Evolutionary conservation across 2,329 filamentous ascomycete genomes (phyloP), one percentile per base, ranked within the genome.

Genomic region (Sporothrix pallida): DNA sequence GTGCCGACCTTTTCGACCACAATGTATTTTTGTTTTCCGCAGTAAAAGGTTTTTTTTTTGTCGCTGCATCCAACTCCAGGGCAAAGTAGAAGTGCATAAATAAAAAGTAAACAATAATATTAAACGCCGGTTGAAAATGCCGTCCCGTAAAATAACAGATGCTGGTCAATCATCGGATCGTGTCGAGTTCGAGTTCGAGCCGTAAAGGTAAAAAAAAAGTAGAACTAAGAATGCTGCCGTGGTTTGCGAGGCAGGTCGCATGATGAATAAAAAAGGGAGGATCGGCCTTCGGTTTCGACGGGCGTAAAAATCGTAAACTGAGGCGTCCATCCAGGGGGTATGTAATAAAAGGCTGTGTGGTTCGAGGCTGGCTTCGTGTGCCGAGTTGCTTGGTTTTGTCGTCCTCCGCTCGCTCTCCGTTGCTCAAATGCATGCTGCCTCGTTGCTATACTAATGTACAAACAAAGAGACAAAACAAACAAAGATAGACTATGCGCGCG

Each of bases 111-210:
- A 2, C 20, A 44, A 50, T 48, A 17, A 52, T 17, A 50, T 5
- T 52, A n/a, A 71, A 70, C 72, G 72, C 72, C 72, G 46, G 37
- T 31, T 58, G 68, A 20, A 73, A 74, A 71, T 71, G 68, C 68
- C 37, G 44, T 65, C 26, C 52, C 65, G 46, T 52, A 37, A 68
- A 5, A 68, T n/a, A 23, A 68, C 23, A 26, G 42, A 67, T 26
- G n/a, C 52, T n/a, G 46, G 46, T 56, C 10, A 42, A 48, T 31
- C n/a, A 37, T 46, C 63, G 26, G 56, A 6, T 20, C 10, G 48
- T 2, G 48, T 69, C 46, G 65, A 48, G 44, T 31, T 69, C 46
- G 65, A 48, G 44, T 31, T 68, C 50, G 23, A 31, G 3, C 31
- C 31, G 23, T 58, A 37, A 37, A 37, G 4, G 31, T 8, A 17